A percentile compares a stretch with the other conserved stretches of the same genome.
phyloP scores from a whole-genome alignment of 2,329 filamentous ascomycete species.

The Phoma sp. region DNA sequence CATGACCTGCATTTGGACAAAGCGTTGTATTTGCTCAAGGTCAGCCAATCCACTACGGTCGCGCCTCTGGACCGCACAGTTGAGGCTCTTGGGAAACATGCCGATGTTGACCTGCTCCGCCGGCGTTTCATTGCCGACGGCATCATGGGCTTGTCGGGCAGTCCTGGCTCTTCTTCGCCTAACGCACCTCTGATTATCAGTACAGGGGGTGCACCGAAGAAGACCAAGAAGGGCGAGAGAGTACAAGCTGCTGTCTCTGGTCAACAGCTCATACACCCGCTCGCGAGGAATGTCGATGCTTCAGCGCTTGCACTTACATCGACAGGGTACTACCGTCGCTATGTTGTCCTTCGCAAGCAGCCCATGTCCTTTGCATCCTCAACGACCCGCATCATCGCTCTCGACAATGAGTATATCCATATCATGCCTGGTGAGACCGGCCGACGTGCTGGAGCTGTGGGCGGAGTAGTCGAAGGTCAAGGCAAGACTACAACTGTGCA shows the following conservation, averaged over 20 bases:
- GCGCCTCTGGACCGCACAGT: constrained; percentile 79
- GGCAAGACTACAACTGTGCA: constrained; percentile 80
- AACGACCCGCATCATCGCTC: constrained; percentile 76
- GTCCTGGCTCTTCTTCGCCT: constrained; percentile 72
- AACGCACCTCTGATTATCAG: constrained; percentile 67
- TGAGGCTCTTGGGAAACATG: constrained; percentile 75
- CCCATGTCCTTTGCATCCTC: constrained; percentile 79
- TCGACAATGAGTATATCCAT: constrained; percentile 86
- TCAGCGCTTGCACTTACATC: constrained; percentile 45
- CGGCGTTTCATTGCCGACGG: constrained; percentile 78
- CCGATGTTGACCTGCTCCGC: constrained; percentile 76
- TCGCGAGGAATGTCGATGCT: constrained; percentile 64
- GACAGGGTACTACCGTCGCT: constrained; percentile 68
- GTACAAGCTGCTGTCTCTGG: constrained; percentile 57
- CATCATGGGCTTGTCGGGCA: constrained; percentile 70
- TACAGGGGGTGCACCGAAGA: constrained; percentile 56
- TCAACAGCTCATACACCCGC: constrained; percentile 61
- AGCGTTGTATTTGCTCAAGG: constrained; percentile 77
- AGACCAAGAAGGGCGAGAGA: constrained; percentile 62
- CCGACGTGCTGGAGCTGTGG: constrained; percentile 56
- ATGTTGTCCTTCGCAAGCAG: constrained; percentile 81
- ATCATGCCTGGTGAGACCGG: constrained; percentile 68
- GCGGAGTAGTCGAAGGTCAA: constrained; percentile 44
- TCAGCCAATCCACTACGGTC: constrained; percentile 74
- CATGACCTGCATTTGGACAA: constrained; percentile 80